Evolutionary conservation across 2,329 filamentous ascomycete species (phyloP), one percentile per base, ranked within the genome.

Genomic region (Sclerotinia borealis): DNA sequence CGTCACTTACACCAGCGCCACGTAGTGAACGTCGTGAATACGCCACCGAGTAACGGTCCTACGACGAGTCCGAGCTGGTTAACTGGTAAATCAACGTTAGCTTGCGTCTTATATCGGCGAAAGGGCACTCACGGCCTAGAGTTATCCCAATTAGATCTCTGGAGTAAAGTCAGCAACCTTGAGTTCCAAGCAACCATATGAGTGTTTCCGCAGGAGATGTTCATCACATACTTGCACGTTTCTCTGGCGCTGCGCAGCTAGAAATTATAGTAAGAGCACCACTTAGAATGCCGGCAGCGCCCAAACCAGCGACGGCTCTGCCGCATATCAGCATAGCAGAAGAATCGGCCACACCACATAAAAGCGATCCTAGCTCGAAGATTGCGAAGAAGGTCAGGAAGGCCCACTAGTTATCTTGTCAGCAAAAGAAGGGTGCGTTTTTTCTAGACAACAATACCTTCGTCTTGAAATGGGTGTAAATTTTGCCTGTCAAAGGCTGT

Each of bases 281-380:
- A n/a, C 77, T 82, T 64, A 79, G 75, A 2, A 86, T 67, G 0
- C 80, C 84, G 0, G 82, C 77, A 2, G 76, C 77, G 1, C 84
- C 84, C 0, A 80, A 65, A 0, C 83, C 84, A 0, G 83, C 80
- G 2, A 86, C 72, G 1, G 80, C 80, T 2, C 83, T 78, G 2
- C 83, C 83, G 13, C 80, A 70, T 62, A 86, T 85, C 59, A 86
- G 78, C 76, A 81, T 81, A 0, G 71, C 66, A 0, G 81, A 82
- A n/a, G 77, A 81, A 1, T 69, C 74, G 1, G 83, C 79, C 63
- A 77, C 67, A 63, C 74, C 84, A 61, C 83, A 85, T 25, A 87
- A 72, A 4, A 82, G 68, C 0, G 80, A 83, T 4, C 84, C 84
- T 1, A 85, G 29, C 68, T 85, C 82, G 65, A 86, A 86, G 43